phyloP scores from a whole-genome alignment of 2,329 filamentous ascomycete species.

The Pestalotiopsis sp. region DNA sequence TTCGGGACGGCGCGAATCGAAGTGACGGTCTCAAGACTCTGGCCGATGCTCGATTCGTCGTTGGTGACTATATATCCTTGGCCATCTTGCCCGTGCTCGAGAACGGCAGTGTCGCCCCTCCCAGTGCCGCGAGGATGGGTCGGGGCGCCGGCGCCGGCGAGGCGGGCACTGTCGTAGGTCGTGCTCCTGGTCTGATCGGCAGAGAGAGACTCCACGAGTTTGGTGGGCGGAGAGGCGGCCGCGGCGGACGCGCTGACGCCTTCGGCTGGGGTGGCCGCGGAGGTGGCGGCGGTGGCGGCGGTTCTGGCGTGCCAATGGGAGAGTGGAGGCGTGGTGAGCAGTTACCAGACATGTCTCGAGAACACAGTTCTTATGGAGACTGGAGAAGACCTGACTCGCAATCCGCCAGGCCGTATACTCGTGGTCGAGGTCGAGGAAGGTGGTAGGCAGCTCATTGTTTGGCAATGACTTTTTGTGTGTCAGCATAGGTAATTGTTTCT shows the following conservation, averaged over 20 bases:
- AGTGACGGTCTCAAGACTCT: constrained; percentile 67
- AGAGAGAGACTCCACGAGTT: constrained; percentile 2
- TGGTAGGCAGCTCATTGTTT: not conserved
- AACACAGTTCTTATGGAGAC: not conserved
- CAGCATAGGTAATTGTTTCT: not conserved
- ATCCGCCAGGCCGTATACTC: not conserved
- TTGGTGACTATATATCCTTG: constrained; percentile 86
- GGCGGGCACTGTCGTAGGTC: constrained; percentile 30
- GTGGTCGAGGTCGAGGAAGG: constrained; percentile 6
- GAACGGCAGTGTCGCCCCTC: constrained; percentile 74
- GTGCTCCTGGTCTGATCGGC: constrained; percentile 17
- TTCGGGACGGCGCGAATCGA: constrained; percentile 22
- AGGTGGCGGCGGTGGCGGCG: not conserved
- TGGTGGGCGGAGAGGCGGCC: not conserved
- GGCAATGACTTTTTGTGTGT: not conserved
- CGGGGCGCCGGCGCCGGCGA: constrained; percentile 42
- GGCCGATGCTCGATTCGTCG: constrained; percentile 77
- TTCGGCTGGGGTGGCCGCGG: constrained; percentile 5
- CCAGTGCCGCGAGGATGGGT: constrained; percentile 50
- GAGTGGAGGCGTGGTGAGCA: constrained; percentile 14
- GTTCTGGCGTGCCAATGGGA: constrained; percentile 5
- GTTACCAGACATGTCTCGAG: not conserved
- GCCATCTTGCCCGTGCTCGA: constrained; percentile 76
- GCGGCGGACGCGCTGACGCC: constrained; percentile 1
- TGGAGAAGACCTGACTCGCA: constrained; percentile 10